These are phyloP conservation scores for Candida boleticola DNA, from an alignment of 805 yeast genomes.

Conservation along the genomic window DNA sequence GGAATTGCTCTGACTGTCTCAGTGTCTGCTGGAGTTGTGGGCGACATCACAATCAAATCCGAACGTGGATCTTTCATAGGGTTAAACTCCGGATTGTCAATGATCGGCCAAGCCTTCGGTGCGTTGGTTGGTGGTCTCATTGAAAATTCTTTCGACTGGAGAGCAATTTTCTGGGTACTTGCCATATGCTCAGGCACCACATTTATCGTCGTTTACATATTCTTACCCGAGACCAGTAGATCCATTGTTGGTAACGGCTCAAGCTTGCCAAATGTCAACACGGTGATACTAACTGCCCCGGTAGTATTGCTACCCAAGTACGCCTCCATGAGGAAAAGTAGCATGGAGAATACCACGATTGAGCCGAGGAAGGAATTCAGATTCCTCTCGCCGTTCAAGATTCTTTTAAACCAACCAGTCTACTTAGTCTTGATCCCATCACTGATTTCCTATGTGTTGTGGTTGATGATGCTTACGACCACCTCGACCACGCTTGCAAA, in stretches of 20 bases:
- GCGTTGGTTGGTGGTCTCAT: conserved; percentile 59
- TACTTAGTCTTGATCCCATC: conserved; percentile 50
- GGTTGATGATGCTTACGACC: conserved; percentile 65
- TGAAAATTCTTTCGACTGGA: conserved; percentile 47
- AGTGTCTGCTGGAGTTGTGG: conserved; percentile 61
- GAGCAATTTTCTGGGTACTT: conserved; percentile 71
- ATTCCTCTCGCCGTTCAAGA: conserved; percentile 33
- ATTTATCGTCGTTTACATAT: conserved; percentile 21
- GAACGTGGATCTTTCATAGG: conserved; percentile 71
- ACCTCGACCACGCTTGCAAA: conserved; percentile 51
- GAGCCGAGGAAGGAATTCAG: conserved; percentile 9
- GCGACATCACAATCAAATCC: conserved; percentile 60
- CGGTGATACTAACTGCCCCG: conserved; percentile 45
- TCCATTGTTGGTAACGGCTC: conserved; percentile 71
- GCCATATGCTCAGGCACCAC: conserved; percentile 56
- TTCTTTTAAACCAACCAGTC: conserved; percentile 43
- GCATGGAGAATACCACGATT: conserved; percentile 28
- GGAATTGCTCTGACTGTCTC: conserved; percentile 74
- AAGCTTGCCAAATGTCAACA: conserved; percentile 43
- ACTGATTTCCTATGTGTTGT: conserved; percentile 58
- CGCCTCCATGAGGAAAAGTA: conserved; percentile 22
- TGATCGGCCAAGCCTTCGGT: conserved; percentile 73
- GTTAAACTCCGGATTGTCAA: conserved; percentile 54
- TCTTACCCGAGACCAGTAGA: conserved; percentile 73
- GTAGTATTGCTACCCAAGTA: conserved; percentile 26